Evolutionary conservation across 805 yeast species (phyloP).

Genomic region (Cyberlindnera saturnus): DNA sequence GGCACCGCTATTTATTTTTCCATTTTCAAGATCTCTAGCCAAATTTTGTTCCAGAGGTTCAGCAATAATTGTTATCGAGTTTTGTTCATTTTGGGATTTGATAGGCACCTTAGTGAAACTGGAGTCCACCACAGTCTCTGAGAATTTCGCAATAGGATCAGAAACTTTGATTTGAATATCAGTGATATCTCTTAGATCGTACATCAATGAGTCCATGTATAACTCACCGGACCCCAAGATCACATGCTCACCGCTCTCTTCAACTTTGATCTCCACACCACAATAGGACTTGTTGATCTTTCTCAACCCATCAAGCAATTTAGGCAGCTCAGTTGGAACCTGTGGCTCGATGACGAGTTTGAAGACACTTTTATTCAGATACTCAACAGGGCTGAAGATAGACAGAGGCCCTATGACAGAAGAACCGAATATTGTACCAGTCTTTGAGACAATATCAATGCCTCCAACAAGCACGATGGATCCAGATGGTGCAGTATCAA

Average conservation of each 20-base stretch:
- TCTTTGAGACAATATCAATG: slow-evolving; percentile 51
- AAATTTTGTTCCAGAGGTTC: slow-evolving; percentile 63
- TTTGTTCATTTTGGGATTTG: slow-evolving; percentile 46
- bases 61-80: slow-evolving; percentile 62
- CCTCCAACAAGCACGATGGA: slow-evolving; percentile 66
- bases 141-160: slow-evolving; percentile 73
- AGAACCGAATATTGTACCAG: slow-evolving; percentile 47
- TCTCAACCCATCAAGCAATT: slow-evolving; percentile 63
- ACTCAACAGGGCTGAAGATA: slow-evolving; percentile 37
- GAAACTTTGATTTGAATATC: slow-evolving; percentile 73
- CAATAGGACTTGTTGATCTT: slow-evolving; percentile 57
- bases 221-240: slow-evolving; percentile 82
- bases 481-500: slow-evolving; percentile 54
- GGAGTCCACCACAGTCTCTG: slow-evolving; percentile 66
- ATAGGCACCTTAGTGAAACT: slow-evolving; percentile 66
- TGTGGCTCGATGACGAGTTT: slow-evolving; percentile 82
- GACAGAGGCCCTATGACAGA: slow-evolving; percentile 15
- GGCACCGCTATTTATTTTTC: slow-evolving; percentile 32
- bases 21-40: slow-evolving; percentile 49
- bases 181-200: slow-evolving; percentile 59
- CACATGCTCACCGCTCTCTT: slow-evolving; percentile 84
- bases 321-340: slow-evolving; percentile 72
- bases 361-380: slow-evolving; percentile 52
- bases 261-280: slow-evolving; percentile 63
- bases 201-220: slow-evolving; percentile 75